These are phyloP conservation scores for Rhizoctonia solani DNA, from an alignment of 1,284 basidiomycete genomes.

Conservation along the genomic window DNA sequence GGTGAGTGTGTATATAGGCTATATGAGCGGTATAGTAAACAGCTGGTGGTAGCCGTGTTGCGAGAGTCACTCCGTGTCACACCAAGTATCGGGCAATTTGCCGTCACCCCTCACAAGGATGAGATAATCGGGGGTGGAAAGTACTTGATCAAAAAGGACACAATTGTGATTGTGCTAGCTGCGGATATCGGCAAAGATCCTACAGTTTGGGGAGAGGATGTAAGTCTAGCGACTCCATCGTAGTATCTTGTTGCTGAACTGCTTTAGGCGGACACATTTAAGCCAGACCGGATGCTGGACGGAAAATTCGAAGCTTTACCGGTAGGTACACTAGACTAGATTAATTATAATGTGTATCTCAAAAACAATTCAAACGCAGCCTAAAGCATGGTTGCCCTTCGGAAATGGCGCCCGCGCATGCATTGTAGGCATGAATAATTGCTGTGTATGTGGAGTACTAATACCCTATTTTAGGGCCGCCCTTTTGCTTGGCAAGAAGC, in stretches of 20 bases:
- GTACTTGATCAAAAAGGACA: constrained; percentile 41
- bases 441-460: neutral
- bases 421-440: constrained; percentile 37
- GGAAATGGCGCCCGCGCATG: constrained; percentile 40
- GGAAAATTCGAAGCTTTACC: constrained; percentile 42
- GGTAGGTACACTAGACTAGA: neutral
- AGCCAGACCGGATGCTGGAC: constrained; percentile 56
- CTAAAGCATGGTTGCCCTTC: constrained; percentile 36
- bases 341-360: neutral
- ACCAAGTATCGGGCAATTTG: constrained; percentile 40
- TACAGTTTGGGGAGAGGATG: constrained; percentile 44
- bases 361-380: neutral
- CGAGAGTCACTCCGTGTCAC: constrained; percentile 44
- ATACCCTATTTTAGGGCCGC: constrained; percentile 35
- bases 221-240: constrained; percentile 18
- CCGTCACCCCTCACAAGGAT: constrained; percentile 38
- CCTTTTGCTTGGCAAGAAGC: constrained; percentile 44
- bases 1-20: constrained; percentile 15
- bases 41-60: constrained; percentile 35
- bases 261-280: constrained; percentile 37
- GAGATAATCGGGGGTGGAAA: constrained; percentile 38
- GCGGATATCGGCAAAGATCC: constrained; percentile 43
- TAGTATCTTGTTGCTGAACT: neutral
- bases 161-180: constrained; percentile 38
- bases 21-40: neutral